Evolutionary conservation across 2,329 filamentous ascomycete species (phyloP).

Genomic region (Neocatenulostroma microsporum): DNA sequence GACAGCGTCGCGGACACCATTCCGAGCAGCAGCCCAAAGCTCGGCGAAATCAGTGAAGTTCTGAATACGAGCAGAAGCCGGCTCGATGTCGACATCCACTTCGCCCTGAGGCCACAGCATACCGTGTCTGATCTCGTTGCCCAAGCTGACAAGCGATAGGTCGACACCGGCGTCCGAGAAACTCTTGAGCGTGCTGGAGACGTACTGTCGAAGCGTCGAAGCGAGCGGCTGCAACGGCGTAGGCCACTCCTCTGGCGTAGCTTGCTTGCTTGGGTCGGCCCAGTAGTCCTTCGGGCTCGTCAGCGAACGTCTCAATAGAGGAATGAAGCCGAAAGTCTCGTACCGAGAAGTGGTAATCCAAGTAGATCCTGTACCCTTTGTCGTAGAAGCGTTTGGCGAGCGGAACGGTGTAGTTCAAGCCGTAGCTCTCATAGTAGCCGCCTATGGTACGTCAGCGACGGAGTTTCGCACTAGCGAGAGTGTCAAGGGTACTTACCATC

Average conservation of each 20-base stretch:
- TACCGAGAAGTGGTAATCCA: constrained; percentile 28
- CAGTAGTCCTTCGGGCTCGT: too few relatives aligned
- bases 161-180: constrained; percentile 35
- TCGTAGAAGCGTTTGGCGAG: constrained; percentile 30
- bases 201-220: constrained; percentile 28
- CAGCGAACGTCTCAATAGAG: too few relatives aligned
- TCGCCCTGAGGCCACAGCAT: constrained; percentile 33
- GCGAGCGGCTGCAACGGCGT: constrained; percentile 25
- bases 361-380: constrained; percentile 32
- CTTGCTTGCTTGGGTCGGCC: constrained; percentile 33
- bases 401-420: constrained; percentile 27
- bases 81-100: constrained; percentile 30
- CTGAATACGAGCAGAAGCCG: constrained; percentile 22
- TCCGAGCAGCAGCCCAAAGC: constrained; percentile 24
- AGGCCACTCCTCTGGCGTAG: constrained; percentile 30
- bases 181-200: constrained; percentile 30
- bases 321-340: too few relatives aligned
- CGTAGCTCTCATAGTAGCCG: constrained; percentile 23
- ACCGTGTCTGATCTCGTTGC: constrained; percentile 34
- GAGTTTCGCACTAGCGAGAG: too few relatives aligned
- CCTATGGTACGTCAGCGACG: constrained; percentile 5
- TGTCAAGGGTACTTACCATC: constrained; percentile 14
- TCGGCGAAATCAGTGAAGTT: constrained; percentile 30
- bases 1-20: constrained; percentile 28
- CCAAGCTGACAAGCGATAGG: constrained; percentile 35